A percentile compares a stretch with the other conserved stretches of the same genome.
Conservation (phyloP, 1,139 yeast genomes). For the Hyphopichia burtonii region DNA sequence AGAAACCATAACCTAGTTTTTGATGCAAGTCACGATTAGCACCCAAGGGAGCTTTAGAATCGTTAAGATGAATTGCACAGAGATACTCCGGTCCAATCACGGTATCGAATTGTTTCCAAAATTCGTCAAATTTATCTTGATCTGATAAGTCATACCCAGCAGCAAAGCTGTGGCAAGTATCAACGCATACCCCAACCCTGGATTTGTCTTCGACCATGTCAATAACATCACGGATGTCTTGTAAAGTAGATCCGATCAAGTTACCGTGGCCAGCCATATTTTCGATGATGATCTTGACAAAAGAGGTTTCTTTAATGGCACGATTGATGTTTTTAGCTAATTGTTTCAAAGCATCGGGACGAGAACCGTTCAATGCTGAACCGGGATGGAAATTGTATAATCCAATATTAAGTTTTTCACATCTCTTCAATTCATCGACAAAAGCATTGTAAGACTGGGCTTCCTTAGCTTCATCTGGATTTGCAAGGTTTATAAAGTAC, state of each 20-base stretch:
- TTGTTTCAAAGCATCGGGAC: conserved; percentile 57
- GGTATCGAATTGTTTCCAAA: conserved; percentile 74
- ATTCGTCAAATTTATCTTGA: conserved; percentile 52
- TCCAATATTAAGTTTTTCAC: conserved; percentile 83
- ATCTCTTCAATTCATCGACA: conserved; percentile 80
- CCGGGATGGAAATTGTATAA: conserved; percentile 96
- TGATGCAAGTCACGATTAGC: conserved; percentile 93
- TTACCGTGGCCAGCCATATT: conserved; percentile 99
- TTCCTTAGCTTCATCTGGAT: conserved; percentile 81
- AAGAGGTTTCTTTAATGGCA: conserved; percentile 69
- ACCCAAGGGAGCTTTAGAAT: conserved; percentile 89
- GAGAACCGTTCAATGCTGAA: conserved; percentile 75
- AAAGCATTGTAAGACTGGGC: conserved; percentile 76
- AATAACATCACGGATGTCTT: conserved; percentile 75
- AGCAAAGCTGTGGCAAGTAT: conserved; percentile 93
- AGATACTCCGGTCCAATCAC: conserved; percentile 74
- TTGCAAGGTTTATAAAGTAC: conserved; percentile 86
- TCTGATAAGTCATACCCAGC: conserved; percentile 87
- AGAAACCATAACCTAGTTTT: conserved; percentile 81
- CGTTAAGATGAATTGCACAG: conserved; percentile 83
- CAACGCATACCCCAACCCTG: conserved; percentile 91
- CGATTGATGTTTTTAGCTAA: conserved; percentile 77
- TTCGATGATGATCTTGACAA: conserved; percentile 86
- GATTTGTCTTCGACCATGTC: conserved; percentile 71
- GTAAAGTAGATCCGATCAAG: conserved; percentile 76